Evolutionary conservation across 176 grass and related monocot species (phyloP).

Genomic region (Pontederia paniculata): DNA sequence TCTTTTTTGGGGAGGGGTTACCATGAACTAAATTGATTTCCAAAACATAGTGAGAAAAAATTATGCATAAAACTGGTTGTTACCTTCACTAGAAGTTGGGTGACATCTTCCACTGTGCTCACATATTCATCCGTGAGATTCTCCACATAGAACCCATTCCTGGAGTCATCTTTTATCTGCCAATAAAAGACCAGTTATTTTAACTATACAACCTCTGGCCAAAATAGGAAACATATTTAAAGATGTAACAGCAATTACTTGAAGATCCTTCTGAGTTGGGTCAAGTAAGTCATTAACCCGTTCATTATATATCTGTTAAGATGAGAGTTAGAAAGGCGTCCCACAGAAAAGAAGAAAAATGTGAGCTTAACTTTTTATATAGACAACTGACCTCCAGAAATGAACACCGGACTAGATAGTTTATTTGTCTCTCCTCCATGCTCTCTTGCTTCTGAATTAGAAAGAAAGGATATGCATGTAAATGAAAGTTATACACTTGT

Average conservation of each 20-base stretch:
- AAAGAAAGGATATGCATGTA: slow-evolving; percentile 12
- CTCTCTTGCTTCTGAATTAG: slow-evolving; percentile 40
- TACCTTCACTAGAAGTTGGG: slow-evolving; percentile 96
- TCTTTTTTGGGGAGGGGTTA: no score
- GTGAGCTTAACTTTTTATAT: not conserved
- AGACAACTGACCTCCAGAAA: slow-evolving; percentile 68
- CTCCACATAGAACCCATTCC: slow-evolving; percentile 62
- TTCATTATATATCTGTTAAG: slow-evolving; percentile 68
- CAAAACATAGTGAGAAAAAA: no score
- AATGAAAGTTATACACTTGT: not conserved
- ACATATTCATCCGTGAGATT: slow-evolving; percentile 90
- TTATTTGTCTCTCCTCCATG: slow-evolving; percentile 53
- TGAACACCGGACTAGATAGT: slow-evolving; percentile 73
- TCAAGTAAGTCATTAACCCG: slow-evolving; percentile 90
- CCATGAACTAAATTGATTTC: slow-evolving; percentile 10
- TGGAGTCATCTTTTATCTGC: slow-evolving; percentile 67
- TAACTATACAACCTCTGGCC: not conserved
- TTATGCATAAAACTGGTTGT: slow-evolving; percentile 8
- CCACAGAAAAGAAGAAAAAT: not conserved
- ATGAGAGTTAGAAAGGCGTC: slow-evolving; percentile 1
- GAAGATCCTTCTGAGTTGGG: slow-evolving; percentile 81
- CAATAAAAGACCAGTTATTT: not conserved
- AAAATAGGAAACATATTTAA: not conserved
- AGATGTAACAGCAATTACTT: slow-evolving; percentile 30
- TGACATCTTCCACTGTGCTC: slow-evolving; percentile 59